A percentile compares a stretch with the other conserved stretches of the same genome.
phyloP scores from a whole-genome alignment of 176 grass and related monocot species.

The Zoysia japonica region DNA sequence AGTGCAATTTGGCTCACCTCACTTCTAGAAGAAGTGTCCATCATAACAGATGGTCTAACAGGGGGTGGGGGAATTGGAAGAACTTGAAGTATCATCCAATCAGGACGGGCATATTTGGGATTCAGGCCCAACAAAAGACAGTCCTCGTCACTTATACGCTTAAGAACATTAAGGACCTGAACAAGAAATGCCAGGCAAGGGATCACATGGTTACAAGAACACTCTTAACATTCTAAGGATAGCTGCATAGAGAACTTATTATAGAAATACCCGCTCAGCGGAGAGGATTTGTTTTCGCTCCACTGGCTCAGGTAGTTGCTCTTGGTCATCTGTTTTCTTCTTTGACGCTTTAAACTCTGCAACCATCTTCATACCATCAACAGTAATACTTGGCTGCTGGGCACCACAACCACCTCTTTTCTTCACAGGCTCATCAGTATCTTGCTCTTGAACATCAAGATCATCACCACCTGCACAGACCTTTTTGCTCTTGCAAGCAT shows the following conservation, averaged over 20 bases:
- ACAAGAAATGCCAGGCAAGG: slow-evolving; percentile 13
- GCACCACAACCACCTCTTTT: slow-evolving; percentile 93
- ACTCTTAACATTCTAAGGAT: slow-evolving; percentile 1
- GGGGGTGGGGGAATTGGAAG: slow-evolving; percentile 95
- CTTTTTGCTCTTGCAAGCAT: slow-evolving; percentile 98
- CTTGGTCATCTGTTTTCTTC: slow-evolving; percentile 88
- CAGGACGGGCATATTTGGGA: slow-evolving; percentile 94
- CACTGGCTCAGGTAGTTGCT: slow-evolving; percentile 93
- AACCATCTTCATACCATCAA: slow-evolving; percentile 99
- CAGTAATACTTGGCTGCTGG: slow-evolving; percentile 96
- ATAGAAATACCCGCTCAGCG: slow-evolving; percentile 73
- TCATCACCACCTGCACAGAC: slow-evolving; percentile 84
- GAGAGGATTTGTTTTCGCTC: slow-evolving; percentile 95
- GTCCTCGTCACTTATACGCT: slow-evolving; percentile 95
- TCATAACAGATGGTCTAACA: slow-evolving; percentile 99
- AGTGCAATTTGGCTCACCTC: slow-evolving; percentile 55
- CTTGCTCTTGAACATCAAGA: slow-evolving; percentile 77
- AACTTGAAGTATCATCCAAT: slow-evolving; percentile 99
- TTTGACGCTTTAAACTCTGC: slow-evolving; percentile 91
- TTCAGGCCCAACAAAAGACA: slow-evolving; percentile 83
- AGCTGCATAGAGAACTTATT: neutral
- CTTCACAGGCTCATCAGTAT: slow-evolving; percentile 75
- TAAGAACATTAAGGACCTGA: slow-evolving; percentile 96
- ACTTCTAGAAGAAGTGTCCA: slow-evolving; percentile 98
- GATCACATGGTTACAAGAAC: slow-evolving; percentile 28